Evolutionary conservation across 2,329 filamentous ascomycete genomes (phyloP).

Genomic region (Cladosporium austrohemisphaericum): DNA sequence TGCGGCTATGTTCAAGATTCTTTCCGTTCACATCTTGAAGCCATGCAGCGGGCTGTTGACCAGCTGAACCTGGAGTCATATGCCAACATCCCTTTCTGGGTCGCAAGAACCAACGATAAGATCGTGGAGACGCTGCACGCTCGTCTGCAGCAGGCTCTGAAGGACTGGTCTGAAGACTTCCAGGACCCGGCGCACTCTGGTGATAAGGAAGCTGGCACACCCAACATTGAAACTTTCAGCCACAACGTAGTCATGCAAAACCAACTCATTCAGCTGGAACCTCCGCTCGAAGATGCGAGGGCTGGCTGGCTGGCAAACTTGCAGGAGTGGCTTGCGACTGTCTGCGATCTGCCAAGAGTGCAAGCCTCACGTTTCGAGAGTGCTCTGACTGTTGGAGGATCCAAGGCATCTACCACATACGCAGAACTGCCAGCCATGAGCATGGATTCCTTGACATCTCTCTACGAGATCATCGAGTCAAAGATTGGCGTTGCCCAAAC

Average conservation of each 20-base stretch:
- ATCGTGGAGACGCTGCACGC: slow-evolving; percentile 75
- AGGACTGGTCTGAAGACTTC: slow-evolving; percentile 85
- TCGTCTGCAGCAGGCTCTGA: slow-evolving; percentile 80
- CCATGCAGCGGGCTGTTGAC: slow-evolving; percentile 88
- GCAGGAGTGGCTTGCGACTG: slow-evolving; percentile 86
- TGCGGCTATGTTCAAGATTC: slow-evolving; percentile 78
- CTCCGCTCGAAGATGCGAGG: slow-evolving; percentile 83
- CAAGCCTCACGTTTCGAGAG: slow-evolving; percentile 95
- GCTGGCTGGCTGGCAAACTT: slow-evolving; percentile 92
- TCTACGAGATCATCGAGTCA: slow-evolving; percentile 78
- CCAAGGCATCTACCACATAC: slow-evolving; percentile 68
- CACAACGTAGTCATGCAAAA: slow-evolving; percentile 98
- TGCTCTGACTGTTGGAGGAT: slow-evolving; percentile 58
- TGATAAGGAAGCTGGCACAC: slow-evolving; percentile 44
- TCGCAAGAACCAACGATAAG: slow-evolving; percentile 76
- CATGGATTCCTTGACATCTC: slow-evolving; percentile 70
- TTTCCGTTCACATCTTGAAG: slow-evolving; percentile 76
- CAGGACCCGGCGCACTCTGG: slow-evolving; percentile 46
- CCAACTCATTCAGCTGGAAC: slow-evolving; percentile 94
- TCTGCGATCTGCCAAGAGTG: slow-evolving; percentile 89
- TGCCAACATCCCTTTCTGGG: slow-evolving; percentile 88
- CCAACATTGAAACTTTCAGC: slow-evolving; percentile 68
- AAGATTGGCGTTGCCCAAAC: slow-evolving; percentile 74
- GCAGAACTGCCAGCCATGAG: slow-evolving; percentile 80
- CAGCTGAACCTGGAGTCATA: slow-evolving; percentile 96